These are phyloP conservation scores for Endogone sp. DNA, from an alignment of 192 early-diverging fungal species.

Conservation along the genomic window DNA sequence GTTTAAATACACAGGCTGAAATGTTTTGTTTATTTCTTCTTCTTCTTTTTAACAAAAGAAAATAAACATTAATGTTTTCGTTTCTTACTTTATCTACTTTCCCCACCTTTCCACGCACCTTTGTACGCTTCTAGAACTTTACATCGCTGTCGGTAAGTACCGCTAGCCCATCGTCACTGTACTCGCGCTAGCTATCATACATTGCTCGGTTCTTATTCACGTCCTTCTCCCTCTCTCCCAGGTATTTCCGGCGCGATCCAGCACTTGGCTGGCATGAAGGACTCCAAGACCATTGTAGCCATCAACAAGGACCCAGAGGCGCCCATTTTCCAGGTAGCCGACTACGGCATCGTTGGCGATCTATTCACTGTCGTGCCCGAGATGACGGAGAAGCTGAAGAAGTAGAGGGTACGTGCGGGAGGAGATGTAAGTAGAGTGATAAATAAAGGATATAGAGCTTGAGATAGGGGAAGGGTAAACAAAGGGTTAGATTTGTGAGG, in stretches of 20 bases:
- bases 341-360: constrained; percentile 95
- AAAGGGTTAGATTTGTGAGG: too few species aligned
- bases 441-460: too few species aligned
- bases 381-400: constrained; percentile 83
- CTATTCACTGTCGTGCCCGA: constrained; percentile 92
- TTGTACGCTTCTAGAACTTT: constrained; percentile 53
- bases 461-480: too few species aligned
- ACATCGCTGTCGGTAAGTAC: constrained; percentile 80
- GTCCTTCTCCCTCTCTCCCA: constrained; percentile 1
- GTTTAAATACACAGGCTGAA: too few species aligned
- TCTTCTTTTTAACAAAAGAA: too few species aligned
- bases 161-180: too few species aligned
- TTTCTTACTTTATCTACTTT: constrained; percentile 1
- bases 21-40: too few species aligned
- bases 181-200: too few species aligned
- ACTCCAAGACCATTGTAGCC: constrained; percentile 96
- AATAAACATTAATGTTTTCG: too few species aligned
- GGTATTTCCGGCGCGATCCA: constrained; percentile 94
- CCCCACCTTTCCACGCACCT: neutral
- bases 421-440: neutral
- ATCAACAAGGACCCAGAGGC: constrained; percentile 99
- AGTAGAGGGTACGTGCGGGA: neutral
- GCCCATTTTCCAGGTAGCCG: constrained; percentile 97
- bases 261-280: constrained; percentile 99
- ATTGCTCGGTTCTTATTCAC: neutral